Evolutionary conservation across 345 rosid genomes (phyloP).

Genomic region (Corchorus capsularis): DNA sequence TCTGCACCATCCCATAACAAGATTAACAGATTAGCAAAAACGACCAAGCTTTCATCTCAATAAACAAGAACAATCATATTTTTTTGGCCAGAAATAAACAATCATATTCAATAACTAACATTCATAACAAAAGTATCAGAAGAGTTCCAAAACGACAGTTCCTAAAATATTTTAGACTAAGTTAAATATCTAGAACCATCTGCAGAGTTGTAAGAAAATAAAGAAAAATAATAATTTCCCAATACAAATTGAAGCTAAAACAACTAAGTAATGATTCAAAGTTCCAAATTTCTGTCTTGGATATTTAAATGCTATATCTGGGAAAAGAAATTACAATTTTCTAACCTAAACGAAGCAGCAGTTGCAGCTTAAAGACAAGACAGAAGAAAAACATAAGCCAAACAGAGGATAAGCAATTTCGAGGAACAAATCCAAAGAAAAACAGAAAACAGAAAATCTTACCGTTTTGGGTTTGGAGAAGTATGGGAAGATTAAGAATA

Average conservation of each 20-base stretch:
- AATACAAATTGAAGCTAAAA: too few species aligned
- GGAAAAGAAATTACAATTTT: too few species aligned
- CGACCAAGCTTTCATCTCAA: neutral
- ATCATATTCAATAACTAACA: neutral
- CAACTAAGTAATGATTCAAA: neutral
- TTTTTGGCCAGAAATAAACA: too few species aligned
- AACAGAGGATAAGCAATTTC: neutral
- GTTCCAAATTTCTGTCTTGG: neutral
- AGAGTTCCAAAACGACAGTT: neutral
- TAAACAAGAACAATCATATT: neutral
- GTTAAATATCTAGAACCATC: neutral
- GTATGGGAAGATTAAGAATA: neutral
- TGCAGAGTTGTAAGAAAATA: neutral
- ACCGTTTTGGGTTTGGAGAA: too few species aligned
- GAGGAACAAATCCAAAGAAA: neutral
- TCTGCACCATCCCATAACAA: neutral
- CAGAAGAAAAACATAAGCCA: too few species aligned
- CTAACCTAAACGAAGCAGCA: too few species aligned
- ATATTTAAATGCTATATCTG: too few species aligned
- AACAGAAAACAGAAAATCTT: too few species aligned
- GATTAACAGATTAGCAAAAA: constrained; percentile 6
- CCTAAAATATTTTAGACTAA: neutral
- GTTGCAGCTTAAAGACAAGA: too few species aligned
- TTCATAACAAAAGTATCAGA: neutral
- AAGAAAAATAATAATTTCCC: neutral